A percentile compares a stretch with the other conserved stretches of the same genome.
Conservation (phyloP, 805 yeast genomes). For the Kluyveromyces aestuarii region DNA sequence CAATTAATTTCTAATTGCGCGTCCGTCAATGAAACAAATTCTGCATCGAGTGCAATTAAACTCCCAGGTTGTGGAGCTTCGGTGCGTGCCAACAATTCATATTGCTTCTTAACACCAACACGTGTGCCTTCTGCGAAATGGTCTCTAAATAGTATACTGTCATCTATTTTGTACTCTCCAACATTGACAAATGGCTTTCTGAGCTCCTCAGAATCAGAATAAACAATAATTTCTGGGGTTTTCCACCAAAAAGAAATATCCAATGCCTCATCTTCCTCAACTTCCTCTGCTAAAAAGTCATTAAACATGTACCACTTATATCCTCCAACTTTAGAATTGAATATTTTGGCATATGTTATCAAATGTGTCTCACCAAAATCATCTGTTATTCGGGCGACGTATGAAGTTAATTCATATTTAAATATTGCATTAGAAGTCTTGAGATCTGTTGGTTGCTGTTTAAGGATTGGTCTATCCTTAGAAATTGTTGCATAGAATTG, state of each 20-base stretch:
- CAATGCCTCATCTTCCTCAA: slow-evolving; percentile 70
- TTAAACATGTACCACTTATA: slow-evolving; percentile 75
- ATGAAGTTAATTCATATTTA: slow-evolving; percentile 58
- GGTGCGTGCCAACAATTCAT: slow-evolving; percentile 51
- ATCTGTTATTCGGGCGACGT: slow-evolving; percentile 58
- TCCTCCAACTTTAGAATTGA: slow-evolving; percentile 22
- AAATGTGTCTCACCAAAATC: slow-evolving; percentile 45
- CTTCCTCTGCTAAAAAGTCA: slow-evolving; percentile 76
- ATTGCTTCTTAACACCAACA: slow-evolving; percentile 50
- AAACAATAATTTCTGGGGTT: slow-evolving; percentile 62
- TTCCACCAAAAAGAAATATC: slow-evolving; percentile 74
- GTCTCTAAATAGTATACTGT: slow-evolving; percentile 61
- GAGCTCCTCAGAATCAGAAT: slow-evolving; percentile 41
- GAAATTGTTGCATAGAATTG: slow-evolving; percentile 44
- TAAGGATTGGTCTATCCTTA: slow-evolving; percentile 32
- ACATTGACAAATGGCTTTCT: slow-evolving; percentile 38
- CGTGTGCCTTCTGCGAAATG: slow-evolving; percentile 62
- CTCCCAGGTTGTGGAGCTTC: slow-evolving; percentile 73
- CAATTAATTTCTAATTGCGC: slow-evolving; percentile 73
- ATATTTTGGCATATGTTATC: slow-evolving; percentile 48
- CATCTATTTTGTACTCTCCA: slow-evolving; percentile 47
- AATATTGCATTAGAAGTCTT: slow-evolving; percentile 23
- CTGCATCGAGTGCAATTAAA: slow-evolving; percentile 91
- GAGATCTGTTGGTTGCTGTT: slow-evolving; percentile 22
- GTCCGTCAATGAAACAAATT: slow-evolving; percentile 74